These are phyloP conservation scores for Rubroboletus pulcherrimus DNA, from an alignment of 768 basidiomycete species.

Conservation along the genomic window DNA sequence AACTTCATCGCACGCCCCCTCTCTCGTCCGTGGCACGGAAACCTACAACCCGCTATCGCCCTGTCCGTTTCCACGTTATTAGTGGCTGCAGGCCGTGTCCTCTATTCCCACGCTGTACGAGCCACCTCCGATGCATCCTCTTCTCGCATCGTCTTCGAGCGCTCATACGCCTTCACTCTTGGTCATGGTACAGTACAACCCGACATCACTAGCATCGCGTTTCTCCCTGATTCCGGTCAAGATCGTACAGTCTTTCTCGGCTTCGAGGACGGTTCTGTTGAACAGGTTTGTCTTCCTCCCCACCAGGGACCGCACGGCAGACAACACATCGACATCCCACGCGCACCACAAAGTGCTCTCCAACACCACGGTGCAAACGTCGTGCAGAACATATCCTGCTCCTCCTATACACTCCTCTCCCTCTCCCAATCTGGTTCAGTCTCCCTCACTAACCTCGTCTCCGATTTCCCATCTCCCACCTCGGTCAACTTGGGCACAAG, in stretches of 20 bases:
- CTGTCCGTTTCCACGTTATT: conserved; percentile 53
- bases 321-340: conserved; percentile 21
- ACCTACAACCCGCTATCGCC: conserved; percentile 53
- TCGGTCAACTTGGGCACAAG: conserved; percentile 46
- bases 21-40: conserved; percentile 53
- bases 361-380: conserved; percentile 42
- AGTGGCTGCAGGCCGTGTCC: conserved; percentile 53
- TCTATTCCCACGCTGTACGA: conserved; percentile 58
- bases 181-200: conserved; percentile 28
- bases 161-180: conserved; percentile 38
- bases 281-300: conserved; percentile 40
- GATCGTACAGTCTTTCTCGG: conserved; percentile 51
- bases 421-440: conserved; percentile 56
- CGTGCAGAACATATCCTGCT: conserved; percentile 54
- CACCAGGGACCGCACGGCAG: conserved; percentile 1
- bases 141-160: conserved; percentile 48
- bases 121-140: conserved; percentile 25
- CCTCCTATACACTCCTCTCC: conserved; percentile 45
- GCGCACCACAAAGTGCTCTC: conserved; percentile 20
- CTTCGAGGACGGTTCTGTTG: conserved; percentile 56
- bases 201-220: conserved; percentile 55
- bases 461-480: conserved; percentile 16
- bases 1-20: conserved; percentile 64
- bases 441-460: conserved; percentile 33
- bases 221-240: conserved; percentile 41